Percentiles rank a stretch among this genome's conserved stretches.
Evolutionary conservation across 2,329 filamentous ascomycete genomes (phyloP).

Genomic region (Fusarium chuoi): DNA sequence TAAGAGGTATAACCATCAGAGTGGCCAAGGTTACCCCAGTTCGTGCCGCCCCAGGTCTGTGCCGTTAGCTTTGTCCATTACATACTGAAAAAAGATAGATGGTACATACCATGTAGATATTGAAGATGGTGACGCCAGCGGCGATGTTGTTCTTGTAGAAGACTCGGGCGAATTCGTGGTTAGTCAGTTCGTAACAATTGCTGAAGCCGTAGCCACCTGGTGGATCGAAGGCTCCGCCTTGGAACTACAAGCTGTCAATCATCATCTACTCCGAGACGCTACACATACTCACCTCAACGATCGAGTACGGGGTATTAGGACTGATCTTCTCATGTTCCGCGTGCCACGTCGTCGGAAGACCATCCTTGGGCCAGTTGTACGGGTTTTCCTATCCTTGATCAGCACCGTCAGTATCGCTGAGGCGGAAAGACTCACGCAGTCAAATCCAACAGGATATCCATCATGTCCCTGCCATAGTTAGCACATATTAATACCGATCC

Average conservation of each 20-base stretch:
- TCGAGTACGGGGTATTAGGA: conserved; percentile 71
- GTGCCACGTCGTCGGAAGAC: conserved; percentile 59
- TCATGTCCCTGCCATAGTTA: conserved; percentile 62
- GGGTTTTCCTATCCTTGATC: conserved; percentile 57
- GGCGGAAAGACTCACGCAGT: conserved; percentile 54
- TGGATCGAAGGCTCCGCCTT: conserved; percentile 77
- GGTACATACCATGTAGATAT: conserved; percentile 85
- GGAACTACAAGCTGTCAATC: conserved; percentile 58
- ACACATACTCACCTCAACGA: conserved; percentile 51
- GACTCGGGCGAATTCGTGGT: conserved; percentile 79
- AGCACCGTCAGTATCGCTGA: not conserved
- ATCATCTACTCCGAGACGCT: rapidly evolving
- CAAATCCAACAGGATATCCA: conserved; percentile 69
- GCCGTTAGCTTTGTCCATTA: too few species aligned
- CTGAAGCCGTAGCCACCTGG: conserved; percentile 79
- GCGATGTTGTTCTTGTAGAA: conserved; percentile 82
- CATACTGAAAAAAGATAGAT: too few species aligned
- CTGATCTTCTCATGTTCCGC: conserved; percentile 68
- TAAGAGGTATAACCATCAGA: conserved; percentile 71
- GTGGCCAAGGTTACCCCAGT: conserved; percentile 84
- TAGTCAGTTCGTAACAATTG: conserved; percentile 72
- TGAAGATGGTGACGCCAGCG: conserved; percentile 74
- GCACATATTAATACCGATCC: rapidly evolving
- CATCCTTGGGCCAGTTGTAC: conserved; percentile 45
- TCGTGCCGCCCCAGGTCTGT: conserved; percentile 78